Conservation (phyloP, 2,329 filamentous ascomycete species). For the Aspergillus hortae region DNA sequence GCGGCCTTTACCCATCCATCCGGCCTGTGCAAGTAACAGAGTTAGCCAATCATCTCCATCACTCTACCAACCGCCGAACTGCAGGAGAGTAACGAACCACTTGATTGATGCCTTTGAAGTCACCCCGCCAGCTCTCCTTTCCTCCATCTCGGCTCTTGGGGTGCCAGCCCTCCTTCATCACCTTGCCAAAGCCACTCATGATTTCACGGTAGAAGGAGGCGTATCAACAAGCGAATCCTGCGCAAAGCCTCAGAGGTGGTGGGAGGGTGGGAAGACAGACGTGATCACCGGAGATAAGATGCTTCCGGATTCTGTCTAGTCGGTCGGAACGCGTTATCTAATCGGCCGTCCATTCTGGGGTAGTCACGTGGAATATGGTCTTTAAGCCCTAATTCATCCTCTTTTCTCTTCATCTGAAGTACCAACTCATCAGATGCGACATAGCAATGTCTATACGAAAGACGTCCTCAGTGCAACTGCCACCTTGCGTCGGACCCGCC, state of each 20-base stretch:
- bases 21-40: constrained; percentile 44
- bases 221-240: not conserved
- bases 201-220: constrained; percentile 3
- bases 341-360: not conserved
- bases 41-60: constrained; percentile 12
- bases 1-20: constrained; percentile 57
- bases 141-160: constrained; percentile 52
- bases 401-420: not conserved
- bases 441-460: too few relatives aligned
- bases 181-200: constrained; percentile 48
- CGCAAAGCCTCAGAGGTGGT: not conserved
- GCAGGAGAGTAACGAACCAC: constrained; percentile 42
- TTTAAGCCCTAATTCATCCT: not conserved
- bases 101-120: constrained; percentile 57
- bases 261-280: not conserved
- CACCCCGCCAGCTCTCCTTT: constrained; percentile 52
- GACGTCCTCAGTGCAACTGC: not conserved
- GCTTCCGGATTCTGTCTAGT: not conserved
- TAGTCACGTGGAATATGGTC: constrained; percentile 2
- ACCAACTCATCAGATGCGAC: too few relatives aligned
- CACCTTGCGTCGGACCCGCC: not conserved
- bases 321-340: not conserved
- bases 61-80: constrained; percentile 1
- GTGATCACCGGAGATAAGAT: not conserved
- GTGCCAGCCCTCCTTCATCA: constrained; percentile 53